phyloP scores from a whole-genome alignment of 805 yeast species.

The Schizosaccharomyces lindneri region DNA sequence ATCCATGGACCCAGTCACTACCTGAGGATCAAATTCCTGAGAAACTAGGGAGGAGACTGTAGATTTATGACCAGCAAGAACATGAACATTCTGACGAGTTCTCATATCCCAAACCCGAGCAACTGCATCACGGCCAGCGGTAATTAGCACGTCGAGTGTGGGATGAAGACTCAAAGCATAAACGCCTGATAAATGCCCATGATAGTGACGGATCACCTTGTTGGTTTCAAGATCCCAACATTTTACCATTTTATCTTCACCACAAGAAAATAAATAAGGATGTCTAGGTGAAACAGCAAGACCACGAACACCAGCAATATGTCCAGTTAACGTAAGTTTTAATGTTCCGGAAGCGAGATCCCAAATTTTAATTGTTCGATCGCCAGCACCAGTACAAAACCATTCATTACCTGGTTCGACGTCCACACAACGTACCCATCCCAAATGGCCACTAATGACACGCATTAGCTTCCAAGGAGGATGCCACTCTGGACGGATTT shows the following conservation, averaged over 20 bases:
- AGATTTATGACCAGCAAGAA: slow-evolving; percentile 55
- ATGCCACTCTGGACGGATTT: slow-evolving; percentile 18
- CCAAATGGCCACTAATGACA: slow-evolving; percentile 70
- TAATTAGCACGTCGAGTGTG: slow-evolving; percentile 52
- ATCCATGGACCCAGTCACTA: slow-evolving; percentile 64
- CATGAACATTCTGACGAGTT: slow-evolving; percentile 46
- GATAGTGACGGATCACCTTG: slow-evolving; percentile 58
- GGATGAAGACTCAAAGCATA: slow-evolving; percentile 72
- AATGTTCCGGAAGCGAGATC: slow-evolving; percentile 48
- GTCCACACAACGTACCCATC: slow-evolving; percentile 70
- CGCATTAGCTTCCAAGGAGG: slow-evolving; percentile 47
- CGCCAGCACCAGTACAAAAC: slow-evolving; percentile 82
- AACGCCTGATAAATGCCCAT: slow-evolving; percentile 83
- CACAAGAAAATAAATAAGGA: slow-evolving; percentile 75
- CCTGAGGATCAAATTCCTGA: slow-evolving; percentile 59
- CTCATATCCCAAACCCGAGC: slow-evolving; percentile 88
- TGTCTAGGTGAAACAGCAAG: slow-evolving; percentile 45
- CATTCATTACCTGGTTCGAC: slow-evolving; percentile 73
- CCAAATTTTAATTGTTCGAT: slow-evolving; percentile 77
- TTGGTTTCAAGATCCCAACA: slow-evolving; percentile 93
- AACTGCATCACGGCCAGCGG: slow-evolving; percentile 75
- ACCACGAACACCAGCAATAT: slow-evolving; percentile 68
- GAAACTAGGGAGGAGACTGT: slow-evolving; percentile 47
- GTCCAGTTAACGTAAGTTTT: slow-evolving; percentile 66
- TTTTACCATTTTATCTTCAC: slow-evolving; percentile 77